phyloP scores from a whole-genome alignment of 2,329 filamentous ascomycete genomes.

The Fusarium guadeloupense region DNA sequence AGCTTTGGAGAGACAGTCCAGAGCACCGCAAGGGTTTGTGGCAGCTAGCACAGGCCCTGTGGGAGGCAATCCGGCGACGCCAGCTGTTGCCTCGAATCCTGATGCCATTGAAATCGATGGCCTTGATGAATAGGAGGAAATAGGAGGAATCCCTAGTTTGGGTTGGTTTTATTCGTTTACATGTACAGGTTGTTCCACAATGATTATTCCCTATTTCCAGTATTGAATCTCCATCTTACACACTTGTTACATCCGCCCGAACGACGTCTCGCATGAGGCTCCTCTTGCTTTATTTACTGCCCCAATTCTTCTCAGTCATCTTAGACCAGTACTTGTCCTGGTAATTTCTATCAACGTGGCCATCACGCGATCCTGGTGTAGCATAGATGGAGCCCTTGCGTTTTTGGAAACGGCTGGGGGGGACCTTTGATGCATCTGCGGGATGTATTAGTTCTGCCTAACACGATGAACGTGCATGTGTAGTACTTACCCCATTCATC shows the following conservation, averaged over 20 bases:
- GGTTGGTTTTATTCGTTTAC: conserved; percentile 29
- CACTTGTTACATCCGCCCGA: not conserved
- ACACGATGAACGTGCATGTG: not conserved
- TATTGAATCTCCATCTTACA: conserved; percentile 23
- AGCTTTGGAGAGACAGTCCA: conserved; percentile 85
- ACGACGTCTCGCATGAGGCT: not conserved
- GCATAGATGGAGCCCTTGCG: conserved; percentile 75
- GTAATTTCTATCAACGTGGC: conserved; percentile 68
- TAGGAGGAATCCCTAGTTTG: conserved; percentile 19
- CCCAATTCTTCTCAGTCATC: conserved; percentile 61
- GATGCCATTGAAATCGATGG: conserved; percentile 86
- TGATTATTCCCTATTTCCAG: conserved; percentile 22
- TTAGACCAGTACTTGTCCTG: conserved; percentile 69
- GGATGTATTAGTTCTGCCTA: not conserved
- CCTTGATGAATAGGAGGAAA: conserved; percentile 65
- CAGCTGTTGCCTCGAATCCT: conserved; percentile 71
- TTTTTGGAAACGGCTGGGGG: conserved; percentile 74
- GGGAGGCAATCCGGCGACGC: conserved; percentile 55
- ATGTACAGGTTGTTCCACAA: conserved; percentile 31
- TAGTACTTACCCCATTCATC: conserved; percentile 60
- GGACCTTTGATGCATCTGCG: conserved; percentile 71
- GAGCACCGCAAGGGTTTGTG: conserved; percentile 90
- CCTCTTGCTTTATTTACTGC: conserved; percentile 44
- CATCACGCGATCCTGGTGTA: conserved; percentile 71
- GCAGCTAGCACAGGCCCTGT: conserved; percentile 80